Conservation (phyloP, 345 rosid species). For the Rhizophora mangle region DNA sequence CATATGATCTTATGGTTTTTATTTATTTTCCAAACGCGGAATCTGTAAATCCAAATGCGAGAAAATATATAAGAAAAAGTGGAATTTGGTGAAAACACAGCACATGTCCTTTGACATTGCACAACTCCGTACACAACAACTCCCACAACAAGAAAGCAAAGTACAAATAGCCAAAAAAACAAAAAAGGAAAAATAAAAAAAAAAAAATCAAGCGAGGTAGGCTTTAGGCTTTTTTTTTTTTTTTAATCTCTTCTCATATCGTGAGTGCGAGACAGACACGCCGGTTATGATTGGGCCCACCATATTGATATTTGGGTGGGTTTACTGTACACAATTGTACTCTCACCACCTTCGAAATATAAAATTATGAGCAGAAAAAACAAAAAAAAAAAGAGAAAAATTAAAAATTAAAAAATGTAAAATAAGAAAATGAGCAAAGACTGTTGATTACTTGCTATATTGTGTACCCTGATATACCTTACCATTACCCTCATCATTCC, state of each 20-base stretch:
- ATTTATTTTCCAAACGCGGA: too few relatives aligned
- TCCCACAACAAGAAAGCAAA: too few relatives aligned
- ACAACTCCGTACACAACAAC: too few relatives aligned
- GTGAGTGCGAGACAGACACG: constrained; percentile 21
- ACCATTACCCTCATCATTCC: background rate
- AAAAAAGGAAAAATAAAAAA: too few relatives aligned
- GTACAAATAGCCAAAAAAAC: too few relatives aligned
- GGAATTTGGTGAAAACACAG: too few relatives aligned
- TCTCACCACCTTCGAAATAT: background rate
- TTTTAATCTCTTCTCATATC: background rate
- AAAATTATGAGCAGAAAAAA: background rate
- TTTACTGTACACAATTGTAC: background rate
- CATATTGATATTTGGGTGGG: constrained; percentile 9
- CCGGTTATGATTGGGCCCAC: constrained; percentile 15
- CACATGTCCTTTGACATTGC: too few relatives aligned
- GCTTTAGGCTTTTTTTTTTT: background rate
- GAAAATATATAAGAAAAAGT: too few relatives aligned
- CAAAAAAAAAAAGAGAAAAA: too few relatives aligned
- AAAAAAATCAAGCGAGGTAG: background rate
- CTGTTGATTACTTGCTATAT: constrained; percentile 2
- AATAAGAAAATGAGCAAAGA: background rate
- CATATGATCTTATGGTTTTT: too few relatives aligned
- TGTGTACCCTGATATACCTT: background rate
- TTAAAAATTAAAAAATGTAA: background rate
- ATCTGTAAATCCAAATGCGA: too few relatives aligned